Evolutionary conservation across 208 protist species (phyloP).

Genomic region (Crithidia bombi): DNA sequence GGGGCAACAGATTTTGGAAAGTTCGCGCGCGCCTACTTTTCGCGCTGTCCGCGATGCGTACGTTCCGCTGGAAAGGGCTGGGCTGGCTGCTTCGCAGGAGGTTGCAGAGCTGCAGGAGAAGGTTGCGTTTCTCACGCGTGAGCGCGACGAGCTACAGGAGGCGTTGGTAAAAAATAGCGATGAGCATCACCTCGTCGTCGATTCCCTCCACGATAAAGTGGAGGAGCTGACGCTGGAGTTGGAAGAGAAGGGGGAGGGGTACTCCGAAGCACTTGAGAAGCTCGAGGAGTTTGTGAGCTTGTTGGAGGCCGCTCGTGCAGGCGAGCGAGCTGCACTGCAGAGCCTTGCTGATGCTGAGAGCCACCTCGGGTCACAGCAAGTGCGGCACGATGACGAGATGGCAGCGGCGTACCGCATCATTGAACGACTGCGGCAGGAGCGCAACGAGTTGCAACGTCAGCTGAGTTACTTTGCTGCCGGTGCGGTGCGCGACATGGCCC

Average conservation of each 20-base stretch:
- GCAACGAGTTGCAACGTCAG: neutral
- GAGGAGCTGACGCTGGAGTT: conserved; percentile 52
- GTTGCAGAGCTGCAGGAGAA: conserved; percentile 26
- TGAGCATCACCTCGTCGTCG: conserved; percentile 37
- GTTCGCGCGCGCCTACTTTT: neutral
- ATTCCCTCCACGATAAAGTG: conserved; percentile 48
- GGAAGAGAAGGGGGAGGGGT: conserved; percentile 47
- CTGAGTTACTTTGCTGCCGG: neutral
- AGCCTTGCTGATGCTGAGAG: conserved; percentile 40
- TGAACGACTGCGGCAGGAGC: conserved; percentile 4
- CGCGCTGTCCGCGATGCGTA: neutral
- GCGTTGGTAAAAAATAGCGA: conserved; percentile 16
- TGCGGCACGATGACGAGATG: conserved; percentile 15
- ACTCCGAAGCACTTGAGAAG: conserved; percentile 54
- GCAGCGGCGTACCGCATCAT: conserved; percentile 12
- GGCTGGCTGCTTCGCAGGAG: neutral
- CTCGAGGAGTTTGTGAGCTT: conserved; percentile 74
- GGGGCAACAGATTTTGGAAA: neutral
- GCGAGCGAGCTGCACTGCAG: conserved; percentile 51
- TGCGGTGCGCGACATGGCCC: neutral
- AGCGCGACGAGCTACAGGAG: conserved; percentile 35
- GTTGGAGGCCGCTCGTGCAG: conserved; percentile 55
- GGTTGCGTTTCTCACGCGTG: conserved; percentile 12
- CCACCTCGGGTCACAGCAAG: conserved; percentile 37
- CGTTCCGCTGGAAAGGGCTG: neutral